A percentile compares a stretch with the other conserved stretches of the same genome.
Evolutionary conservation across 495 filamentous ascomycete species (phyloP).

Genomic region (Pseudotulostoma volvatum): DNA sequence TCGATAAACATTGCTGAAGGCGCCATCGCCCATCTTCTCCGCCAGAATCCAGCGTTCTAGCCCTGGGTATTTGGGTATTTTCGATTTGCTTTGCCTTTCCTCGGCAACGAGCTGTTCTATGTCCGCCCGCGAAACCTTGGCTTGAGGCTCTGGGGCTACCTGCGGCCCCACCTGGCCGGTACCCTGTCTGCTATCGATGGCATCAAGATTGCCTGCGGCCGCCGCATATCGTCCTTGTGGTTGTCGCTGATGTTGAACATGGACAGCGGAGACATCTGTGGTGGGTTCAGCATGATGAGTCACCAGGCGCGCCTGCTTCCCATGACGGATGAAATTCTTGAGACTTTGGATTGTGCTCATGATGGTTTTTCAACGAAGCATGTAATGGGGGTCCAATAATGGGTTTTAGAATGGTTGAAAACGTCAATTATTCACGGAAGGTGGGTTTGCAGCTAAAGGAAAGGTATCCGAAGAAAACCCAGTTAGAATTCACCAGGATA

Average conservation of each 20-base stretch:
- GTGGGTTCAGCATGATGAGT: slow-evolving; percentile 49
- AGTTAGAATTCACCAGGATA: too few relatives aligned
- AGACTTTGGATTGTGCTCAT: slow-evolving; percentile 81
- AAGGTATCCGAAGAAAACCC: too few relatives aligned
- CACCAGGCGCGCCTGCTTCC: slow-evolving; percentile 75
- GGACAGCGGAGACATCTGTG: slow-evolving; percentile 48
- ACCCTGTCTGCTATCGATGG: slow-evolving; percentile 34
- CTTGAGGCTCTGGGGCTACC: slow-evolving; percentile 29
- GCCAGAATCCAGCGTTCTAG: slow-evolving; percentile 77
- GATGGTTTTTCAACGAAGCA: too few relatives aligned
- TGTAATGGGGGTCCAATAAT: too few relatives aligned
- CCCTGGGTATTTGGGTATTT: slow-evolving; percentile 81
- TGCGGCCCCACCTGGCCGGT: slow-evolving; percentile 40
- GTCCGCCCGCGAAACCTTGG: slow-evolving; percentile 34
- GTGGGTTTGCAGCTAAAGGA: too few relatives aligned
- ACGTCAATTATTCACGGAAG: too few relatives aligned
- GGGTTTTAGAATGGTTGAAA: too few relatives aligned
- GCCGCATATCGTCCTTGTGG: slow-evolving; percentile 32
- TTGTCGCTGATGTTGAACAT: slow-evolving; percentile 47
- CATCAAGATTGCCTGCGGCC: slow-evolving; percentile 37
- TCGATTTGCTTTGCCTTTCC: slow-evolving; percentile 67
- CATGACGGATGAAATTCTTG: slow-evolving; percentile 97
- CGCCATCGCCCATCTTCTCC: slow-evolving; percentile 98
- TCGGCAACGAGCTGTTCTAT: slow-evolving; percentile 79
- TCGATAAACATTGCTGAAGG: slow-evolving; percentile 96